Evolutionary conservation across 2,329 filamentous ascomycete genomes (phyloP).

Genomic region (Cladophialophora exuberans): DNA sequence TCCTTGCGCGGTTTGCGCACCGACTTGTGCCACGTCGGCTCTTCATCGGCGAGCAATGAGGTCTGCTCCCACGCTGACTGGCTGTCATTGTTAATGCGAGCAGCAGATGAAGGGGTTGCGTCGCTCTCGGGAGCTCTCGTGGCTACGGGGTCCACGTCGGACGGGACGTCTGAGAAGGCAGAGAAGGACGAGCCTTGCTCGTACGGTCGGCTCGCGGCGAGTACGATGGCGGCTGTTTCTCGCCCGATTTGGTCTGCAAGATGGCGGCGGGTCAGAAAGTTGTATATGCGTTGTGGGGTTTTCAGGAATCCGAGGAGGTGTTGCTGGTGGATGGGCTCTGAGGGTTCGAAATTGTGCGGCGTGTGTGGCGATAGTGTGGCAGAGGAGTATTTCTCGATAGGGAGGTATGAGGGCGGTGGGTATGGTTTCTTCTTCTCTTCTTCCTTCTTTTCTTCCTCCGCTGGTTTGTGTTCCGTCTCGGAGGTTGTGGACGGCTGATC

Average conservation of each 20-base stretch:
- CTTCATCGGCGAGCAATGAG: constrained; percentile 68
- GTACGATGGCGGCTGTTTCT: constrained; percentile 82
- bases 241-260: constrained; percentile 88
- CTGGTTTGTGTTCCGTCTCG: constrained; percentile 53
- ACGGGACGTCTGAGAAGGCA: constrained; percentile 7
- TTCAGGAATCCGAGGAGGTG: constrained; percentile 92
- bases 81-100: constrained; percentile 39
- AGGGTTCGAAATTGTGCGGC: constrained; percentile 73
- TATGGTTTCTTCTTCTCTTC: constrained; percentile 56
- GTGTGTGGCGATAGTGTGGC: constrained; percentile 66
- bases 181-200: constrained; percentile 36
- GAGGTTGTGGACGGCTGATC: constrained; percentile 33
- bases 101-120: constrained; percentile 36
- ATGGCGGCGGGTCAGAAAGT: constrained; percentile 79
- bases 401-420: constrained; percentile 74
- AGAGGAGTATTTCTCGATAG: constrained; percentile 69
- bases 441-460: constrained; percentile 48
- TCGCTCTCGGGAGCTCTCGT: constrained; percentile 55
- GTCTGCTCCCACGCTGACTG: constrained; percentile 62
- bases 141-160: constrained; percentile 24
- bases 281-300: constrained; percentile 81
- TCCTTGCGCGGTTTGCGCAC: constrained; percentile 61
- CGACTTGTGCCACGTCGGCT: constrained; percentile 83
- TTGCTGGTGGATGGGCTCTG: constrained; percentile 74
- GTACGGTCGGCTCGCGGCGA: constrained; percentile 54